Evolutionary conservation across 306 rosid genomes (phyloP), one percentile per base, ranked within the genome.

Genomic region (Trichosanthes truncata): DNA sequence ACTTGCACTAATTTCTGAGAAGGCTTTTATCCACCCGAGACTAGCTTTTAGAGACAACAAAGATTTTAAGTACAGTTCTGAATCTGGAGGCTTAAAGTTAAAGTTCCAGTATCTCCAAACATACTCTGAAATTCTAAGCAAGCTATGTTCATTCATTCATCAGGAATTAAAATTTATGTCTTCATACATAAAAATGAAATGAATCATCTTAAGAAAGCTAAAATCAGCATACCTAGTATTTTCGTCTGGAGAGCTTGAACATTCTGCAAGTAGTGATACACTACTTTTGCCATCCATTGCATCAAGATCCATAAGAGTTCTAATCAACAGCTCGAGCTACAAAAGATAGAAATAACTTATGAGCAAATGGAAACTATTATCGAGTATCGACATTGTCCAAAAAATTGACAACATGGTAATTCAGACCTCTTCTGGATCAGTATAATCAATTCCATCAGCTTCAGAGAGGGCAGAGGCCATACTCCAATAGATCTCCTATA

Each of bases 261-360:
- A 92, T 81, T 95, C 97, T 40, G 88, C 97, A 85, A 92, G 84
- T 76, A 95, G 74, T 3, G 91, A 92, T 63, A 87, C 97, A 76
- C 98, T 92, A 48, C 85, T 91, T 87, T 95, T 95, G 33, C 98
- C 92, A 80, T 92, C 97, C 98, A 95, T 92, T 61, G 97, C 97
- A 82, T 95, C 98, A 17, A 95, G 93, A 88, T 92, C 97, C 52
- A 92, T 92, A 68, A 95, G 98, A 81, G 97, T 86, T 76, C 90
- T 85, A 68, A 95, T 82, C 86, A 95, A 85, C 86, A 92, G 80
- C 90, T 95, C 98, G 33, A 95, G 98, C 98, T 94, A 91, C 62
- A 53, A 78, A 81, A 25, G 55, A 81, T 68, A 75, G 14, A 84
- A 87, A 85, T 43, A 21, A 31, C 45, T 4, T 53, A 71, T 73